Evolutionary conservation across 805 yeast genomes (phyloP).

Genomic region (Teunomyces stri): DNA sequence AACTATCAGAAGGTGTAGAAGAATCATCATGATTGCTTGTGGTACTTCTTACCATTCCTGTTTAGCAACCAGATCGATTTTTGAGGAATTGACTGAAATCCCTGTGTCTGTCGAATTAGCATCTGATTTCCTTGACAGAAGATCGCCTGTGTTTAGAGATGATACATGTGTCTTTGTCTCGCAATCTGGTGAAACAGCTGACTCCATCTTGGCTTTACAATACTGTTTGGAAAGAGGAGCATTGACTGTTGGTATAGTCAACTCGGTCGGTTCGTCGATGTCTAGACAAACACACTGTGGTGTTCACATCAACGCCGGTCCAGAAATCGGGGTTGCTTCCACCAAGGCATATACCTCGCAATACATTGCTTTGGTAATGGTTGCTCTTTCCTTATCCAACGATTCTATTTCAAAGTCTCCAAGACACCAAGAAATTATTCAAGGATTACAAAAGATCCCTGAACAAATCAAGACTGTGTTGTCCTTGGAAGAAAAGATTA

Average conservation of each 20-base stretch:
- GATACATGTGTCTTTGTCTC: conserved; percentile 97
- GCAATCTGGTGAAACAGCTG: conserved; percentile 99
- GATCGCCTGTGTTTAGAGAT: conserved; percentile 96
- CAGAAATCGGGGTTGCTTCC: conserved; percentile 98
- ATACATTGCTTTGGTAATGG: conserved; percentile 93
- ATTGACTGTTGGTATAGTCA: conserved; percentile 94
- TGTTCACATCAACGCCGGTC: conserved; percentile 99
- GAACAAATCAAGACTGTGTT: conserved; percentile 79
- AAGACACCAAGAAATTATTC: conserved; percentile 83
- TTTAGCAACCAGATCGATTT: conserved; percentile 91
- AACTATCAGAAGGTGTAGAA: conserved; percentile 88
- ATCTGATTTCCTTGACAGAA: conserved; percentile 91
- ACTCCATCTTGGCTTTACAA: conserved; percentile 89
- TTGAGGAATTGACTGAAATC: conserved; percentile 93
- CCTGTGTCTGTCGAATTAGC: conserved; percentile 93
- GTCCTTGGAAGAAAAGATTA: conserved; percentile 68
- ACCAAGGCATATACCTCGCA: conserved; percentile 99
- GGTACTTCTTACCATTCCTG: conserved; percentile 99
- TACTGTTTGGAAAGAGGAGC: conserved; percentile 98
- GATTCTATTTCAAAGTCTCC: conserved; percentile 74
- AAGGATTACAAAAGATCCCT: conserved; percentile 81
- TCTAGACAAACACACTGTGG: conserved; percentile 98
- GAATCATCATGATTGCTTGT: conserved; percentile 97
- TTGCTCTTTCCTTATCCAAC: conserved; percentile 91
- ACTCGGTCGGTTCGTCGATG: conserved; percentile 94